Evolutionary conservation across 192 early-diverging fungal genomes (phyloP), one percentile per base, ranked within the genome.

Genomic region (Diversispora eburnea): DNA sequence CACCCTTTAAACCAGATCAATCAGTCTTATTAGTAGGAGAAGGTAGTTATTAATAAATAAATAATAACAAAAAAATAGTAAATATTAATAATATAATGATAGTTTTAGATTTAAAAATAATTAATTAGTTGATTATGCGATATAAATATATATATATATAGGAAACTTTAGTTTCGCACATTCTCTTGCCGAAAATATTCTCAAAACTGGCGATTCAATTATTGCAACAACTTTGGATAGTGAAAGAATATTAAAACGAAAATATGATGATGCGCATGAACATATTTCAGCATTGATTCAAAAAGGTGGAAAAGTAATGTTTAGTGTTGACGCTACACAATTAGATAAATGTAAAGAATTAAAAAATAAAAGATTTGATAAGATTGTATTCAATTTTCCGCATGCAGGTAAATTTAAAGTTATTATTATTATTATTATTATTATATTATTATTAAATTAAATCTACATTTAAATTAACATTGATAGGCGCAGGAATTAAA

Each of bases 311-410:
- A 83, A 79, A 4, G 88, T 95, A 1, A 55, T 94, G 10, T 95
- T 85, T 81, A 85, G 85, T 7, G 85, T 97, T 0, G 94, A 98
- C 76, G 93, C 84, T 1, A 94, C 93, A 0, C 75, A 84, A 25
- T 64, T 98, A 56, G 78, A 79, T 3, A 88, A 80, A 47, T 79
- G 74, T 72, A 85, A 87, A 72, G 77, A 75, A 46, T 79, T 96
- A n/a, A 84, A 78, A 39, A 76, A 76, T 20, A 80, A 82, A 62
- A 54, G 74, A 47, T 98, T 95, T 75, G 82, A 87, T 52, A 91
- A 91, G 72, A 93, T 98, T 47, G 87, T 96, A 13, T 98, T 99
- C 78, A 96, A 97, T 78, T 99, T 99, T 78, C 97, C 97, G 46
- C 97, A 99, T 76, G 89, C 89, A 8, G 95, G 95, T 86, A 81